Evolutionary conservation across 176 grass and related monocot genomes (phyloP), one percentile per base, ranked within the genome.

Genomic region (Thinopyrum elongatum): DNA sequence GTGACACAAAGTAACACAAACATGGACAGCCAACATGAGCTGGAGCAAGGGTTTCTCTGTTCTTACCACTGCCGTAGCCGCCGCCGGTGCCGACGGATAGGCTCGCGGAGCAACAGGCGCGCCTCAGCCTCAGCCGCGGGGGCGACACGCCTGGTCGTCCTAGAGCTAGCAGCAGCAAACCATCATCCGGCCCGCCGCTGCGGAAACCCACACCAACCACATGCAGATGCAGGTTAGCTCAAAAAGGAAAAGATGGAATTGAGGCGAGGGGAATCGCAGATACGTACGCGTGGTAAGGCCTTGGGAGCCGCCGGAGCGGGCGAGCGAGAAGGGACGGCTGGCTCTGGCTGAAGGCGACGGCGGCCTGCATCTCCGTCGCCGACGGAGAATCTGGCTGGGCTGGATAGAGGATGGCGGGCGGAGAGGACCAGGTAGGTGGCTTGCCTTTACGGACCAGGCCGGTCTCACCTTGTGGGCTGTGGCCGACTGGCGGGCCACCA

Each of bases 301-400:
- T 65, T 44, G 79, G 14, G 4, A 78, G 25, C 10, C 82, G 74
- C 30, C 26, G 70, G 42, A 84, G n/a, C n/a, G n/a, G n/a, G n/a
- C n/a, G n/a, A n/a, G n/a, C 6, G 47, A 78, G 68, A 84, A 76
- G 83, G 25, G 82, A 67, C 46, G 80, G 42, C 38, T 65, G 85
- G 87, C 89, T 92, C 31, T 65, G 85, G 85, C 89, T 90, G 31
- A 89, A 90, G 27, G 74, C 74, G 49, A 88, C 69, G 49, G 65
- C 75, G 30, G 88, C 81, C 73, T 94, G 86, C 92, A 97, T 15
- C 74, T 23, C 34, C 42, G 7, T 15, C 74, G 30, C 34, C 42
- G 7, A 41, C 64, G 16, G 49, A 53, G 38, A 41, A 0, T 41
- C 8, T 41, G 38, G 30, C 1, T 31, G 30, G 30, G 30, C 1